phyloP scores from a whole-genome alignment of 371 early-diverging fungal species.

The Circinella minor region DNA sequence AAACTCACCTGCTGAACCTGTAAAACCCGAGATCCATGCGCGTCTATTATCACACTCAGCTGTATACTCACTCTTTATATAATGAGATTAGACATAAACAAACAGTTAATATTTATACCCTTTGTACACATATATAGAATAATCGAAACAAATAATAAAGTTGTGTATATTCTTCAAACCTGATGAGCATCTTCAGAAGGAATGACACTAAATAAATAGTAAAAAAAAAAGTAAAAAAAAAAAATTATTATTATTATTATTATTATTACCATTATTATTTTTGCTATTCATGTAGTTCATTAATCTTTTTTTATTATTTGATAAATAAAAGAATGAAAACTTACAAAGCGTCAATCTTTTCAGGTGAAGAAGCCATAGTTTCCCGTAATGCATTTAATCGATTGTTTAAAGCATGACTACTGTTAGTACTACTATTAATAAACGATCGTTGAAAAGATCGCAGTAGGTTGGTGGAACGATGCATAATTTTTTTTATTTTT shows the following conservation, averaged over 20 bases:
- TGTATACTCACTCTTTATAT: conserved; percentile 92
- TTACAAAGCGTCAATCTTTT: conserved; percentile 80
- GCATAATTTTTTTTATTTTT: not conserved
- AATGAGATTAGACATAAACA: not conserved
- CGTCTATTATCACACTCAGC: conserved; percentile 93
- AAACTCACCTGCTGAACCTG: conserved; percentile 92
- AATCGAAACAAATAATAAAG: not conserved
- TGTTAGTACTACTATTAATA: too few relatives aligned
- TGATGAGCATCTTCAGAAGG: conserved; percentile 97
- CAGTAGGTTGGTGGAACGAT: not conserved
- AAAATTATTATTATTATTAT: too few relatives aligned
- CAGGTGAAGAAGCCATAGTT: conserved; percentile 64
- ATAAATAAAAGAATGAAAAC: conserved; percentile 10
- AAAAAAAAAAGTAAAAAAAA: too few relatives aligned
- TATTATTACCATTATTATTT: too few relatives aligned
- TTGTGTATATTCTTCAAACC: conserved; percentile 42
- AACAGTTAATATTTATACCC: too few relatives aligned
- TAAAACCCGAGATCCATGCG: conserved; percentile 96
- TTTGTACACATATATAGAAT: too few relatives aligned
- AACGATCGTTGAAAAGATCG: not conserved
- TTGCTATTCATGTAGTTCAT: too few relatives aligned
- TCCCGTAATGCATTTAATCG: conserved; percentile 71
- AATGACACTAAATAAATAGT: conserved; percentile 48
- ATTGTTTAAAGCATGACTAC: not conserved
- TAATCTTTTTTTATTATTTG: too few relatives aligned